Evolutionary conservation across 1,284 basidiomycete species (phyloP).

Genomic region (Boletus semigastroideus): DNA sequence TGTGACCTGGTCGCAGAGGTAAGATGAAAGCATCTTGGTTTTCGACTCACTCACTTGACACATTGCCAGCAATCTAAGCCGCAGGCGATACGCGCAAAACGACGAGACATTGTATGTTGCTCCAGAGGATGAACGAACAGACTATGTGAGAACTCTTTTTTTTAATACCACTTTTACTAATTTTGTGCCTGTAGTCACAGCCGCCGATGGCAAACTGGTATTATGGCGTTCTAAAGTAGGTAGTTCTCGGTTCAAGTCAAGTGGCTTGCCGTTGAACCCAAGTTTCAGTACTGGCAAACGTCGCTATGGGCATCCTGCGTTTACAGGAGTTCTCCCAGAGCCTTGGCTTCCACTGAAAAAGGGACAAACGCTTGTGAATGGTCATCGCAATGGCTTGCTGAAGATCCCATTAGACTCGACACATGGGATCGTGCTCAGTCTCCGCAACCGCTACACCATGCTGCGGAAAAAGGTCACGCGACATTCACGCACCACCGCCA

Average conservation of each 20-base stretch:
- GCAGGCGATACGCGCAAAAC: constrained; percentile 84
- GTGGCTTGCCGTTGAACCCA: background rate
- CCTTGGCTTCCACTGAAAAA: constrained; percentile 91
- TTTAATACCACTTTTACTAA: constrained; percentile 10
- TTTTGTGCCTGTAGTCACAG: constrained; percentile 60
- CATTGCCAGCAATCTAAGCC: constrained; percentile 68
- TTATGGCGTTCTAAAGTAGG: constrained; percentile 83
- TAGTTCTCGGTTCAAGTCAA: background rate
- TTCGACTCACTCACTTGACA: constrained; percentile 8
- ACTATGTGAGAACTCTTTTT: constrained; percentile 63
- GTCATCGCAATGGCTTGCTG: constrained; percentile 35
- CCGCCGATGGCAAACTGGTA: constrained; percentile 95
- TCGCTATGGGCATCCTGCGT: constrained; percentile 88
- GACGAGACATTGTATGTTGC: constrained; percentile 95
- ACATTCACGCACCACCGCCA: constrained; percentile 7
- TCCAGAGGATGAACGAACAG: constrained; percentile 85
- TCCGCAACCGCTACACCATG: constrained; percentile 64
- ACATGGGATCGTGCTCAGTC: constrained; percentile 72
- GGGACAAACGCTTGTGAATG: constrained; percentile 67
- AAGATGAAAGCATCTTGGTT: constrained; percentile 13
- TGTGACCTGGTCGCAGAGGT: constrained; percentile 85
- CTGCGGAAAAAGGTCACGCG: constrained; percentile 38
- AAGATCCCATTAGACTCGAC: constrained; percentile 41
- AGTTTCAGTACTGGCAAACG: constrained; percentile 73
- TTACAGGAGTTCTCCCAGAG: constrained; percentile 83